phyloP scores from a whole-genome alignment of 192 early-diverging fungal species.

The Coemansia reversa region DNA sequence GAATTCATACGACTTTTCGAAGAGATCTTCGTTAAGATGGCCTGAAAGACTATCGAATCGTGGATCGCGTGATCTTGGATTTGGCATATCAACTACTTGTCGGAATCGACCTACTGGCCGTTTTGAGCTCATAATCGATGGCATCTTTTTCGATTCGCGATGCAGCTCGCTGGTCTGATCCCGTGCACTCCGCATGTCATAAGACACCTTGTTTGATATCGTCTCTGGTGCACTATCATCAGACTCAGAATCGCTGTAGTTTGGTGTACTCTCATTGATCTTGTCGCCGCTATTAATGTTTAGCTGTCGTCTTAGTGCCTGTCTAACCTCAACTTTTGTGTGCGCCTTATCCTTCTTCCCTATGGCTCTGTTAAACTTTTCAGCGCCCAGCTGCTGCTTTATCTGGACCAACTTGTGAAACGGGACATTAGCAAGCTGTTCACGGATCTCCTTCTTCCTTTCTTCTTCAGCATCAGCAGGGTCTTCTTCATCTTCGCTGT shows the following conservation, averaged over 20 bases:
- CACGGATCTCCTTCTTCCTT: conserved; percentile 14
- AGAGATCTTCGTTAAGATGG: conserved; percentile 87
- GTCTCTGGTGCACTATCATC: conserved; percentile 24
- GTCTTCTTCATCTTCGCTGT: conserved; percentile 16
- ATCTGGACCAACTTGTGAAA: conserved; percentile 80
- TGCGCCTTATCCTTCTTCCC: conserved; percentile 24
- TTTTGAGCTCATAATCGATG: conserved; percentile 43
- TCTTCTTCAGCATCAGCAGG: conserved; percentile 2
- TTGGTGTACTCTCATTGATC: conserved; percentile 11
- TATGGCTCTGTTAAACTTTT: conserved; percentile 60
- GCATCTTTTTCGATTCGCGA: conserved; percentile 23
- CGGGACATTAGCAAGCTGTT: conserved; percentile 68
- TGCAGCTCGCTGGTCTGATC: conserved; percentile 16
- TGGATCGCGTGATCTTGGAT: conserved; percentile 71
- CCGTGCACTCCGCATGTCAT: background rate
- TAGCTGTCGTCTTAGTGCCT: conserved; percentile 38
- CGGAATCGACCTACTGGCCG: conserved; percentile 49
- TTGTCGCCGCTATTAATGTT: conserved; percentile 15
- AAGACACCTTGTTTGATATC: background rate
- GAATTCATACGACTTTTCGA: conserved; percentile 90
- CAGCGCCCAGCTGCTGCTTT: conserved; percentile 69
- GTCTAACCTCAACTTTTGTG: conserved; percentile 39
- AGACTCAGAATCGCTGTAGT: conserved; percentile 29
- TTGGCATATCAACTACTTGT: conserved; percentile 41
- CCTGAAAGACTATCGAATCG: conserved; percentile 90